Percentiles rank a stretch among this genome's conserved stretches.
phyloP scores from a whole-genome alignment of 805 yeast genomes.

The Candida germanica region DNA sequence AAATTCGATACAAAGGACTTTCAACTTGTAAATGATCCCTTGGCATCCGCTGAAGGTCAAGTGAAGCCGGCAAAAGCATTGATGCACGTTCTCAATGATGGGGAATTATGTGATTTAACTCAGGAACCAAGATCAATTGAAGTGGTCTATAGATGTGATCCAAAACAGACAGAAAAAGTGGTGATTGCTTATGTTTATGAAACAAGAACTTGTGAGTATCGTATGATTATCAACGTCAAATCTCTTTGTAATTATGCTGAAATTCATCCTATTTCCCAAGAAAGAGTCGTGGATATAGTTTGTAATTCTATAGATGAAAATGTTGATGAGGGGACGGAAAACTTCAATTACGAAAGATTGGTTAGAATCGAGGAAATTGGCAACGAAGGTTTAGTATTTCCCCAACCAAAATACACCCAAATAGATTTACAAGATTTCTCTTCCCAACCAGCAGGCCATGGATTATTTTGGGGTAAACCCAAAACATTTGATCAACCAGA shows the following conservation, averaged over 20 bases:
- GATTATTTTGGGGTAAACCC: conserved; percentile 25
- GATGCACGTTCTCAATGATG: conserved; percentile 40
- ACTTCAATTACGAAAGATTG: background rate
- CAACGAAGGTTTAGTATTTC: conserved; percentile 14
- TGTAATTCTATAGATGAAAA: conserved; percentile 19
- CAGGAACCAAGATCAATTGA: conserved; percentile 50
- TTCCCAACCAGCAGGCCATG: conserved; percentile 27
- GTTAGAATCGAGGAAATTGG: background rate
- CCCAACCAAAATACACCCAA: conserved; percentile 21
- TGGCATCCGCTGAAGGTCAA: conserved; percentile 7
- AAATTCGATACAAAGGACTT: conserved; percentile 22
- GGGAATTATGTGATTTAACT: conserved; percentile 61
- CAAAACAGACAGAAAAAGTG: conserved; percentile 12
- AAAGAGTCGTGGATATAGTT: conserved; percentile 23
- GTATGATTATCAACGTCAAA: conserved; percentile 49
- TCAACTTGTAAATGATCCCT: conserved; percentile 20
- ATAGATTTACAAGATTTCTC: conserved; percentile 26
- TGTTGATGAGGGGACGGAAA: conserved; percentile 1
- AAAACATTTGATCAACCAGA: conserved; percentile 3
- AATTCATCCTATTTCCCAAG: conserved; percentile 25
- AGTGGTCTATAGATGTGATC: conserved; percentile 55
- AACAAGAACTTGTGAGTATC: conserved; percentile 55
- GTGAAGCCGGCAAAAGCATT: conserved; percentile 26
- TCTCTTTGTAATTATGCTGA: conserved; percentile 43
- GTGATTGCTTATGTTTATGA: conserved; percentile 46